Evolutionary conservation across 129 eudicot genomes (phyloP).

Genomic region (Arctium minus): DNA sequence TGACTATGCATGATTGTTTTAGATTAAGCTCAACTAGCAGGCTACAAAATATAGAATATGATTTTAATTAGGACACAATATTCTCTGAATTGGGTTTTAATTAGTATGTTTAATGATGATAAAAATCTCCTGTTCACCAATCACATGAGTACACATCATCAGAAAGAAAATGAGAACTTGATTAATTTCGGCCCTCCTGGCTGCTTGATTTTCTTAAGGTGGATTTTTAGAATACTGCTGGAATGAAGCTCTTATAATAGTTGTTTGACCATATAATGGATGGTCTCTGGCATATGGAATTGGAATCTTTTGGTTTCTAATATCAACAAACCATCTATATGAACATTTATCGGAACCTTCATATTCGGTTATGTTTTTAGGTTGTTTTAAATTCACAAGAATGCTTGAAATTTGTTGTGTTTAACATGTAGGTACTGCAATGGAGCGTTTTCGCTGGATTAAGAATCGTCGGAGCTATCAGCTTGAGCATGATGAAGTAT

Average conservation of each 20-base stretch:
- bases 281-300: no score
- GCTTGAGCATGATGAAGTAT: background rate
- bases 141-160: no score
- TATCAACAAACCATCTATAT: background rate
- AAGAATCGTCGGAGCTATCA: constrained; percentile 14
- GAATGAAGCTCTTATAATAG: no score
- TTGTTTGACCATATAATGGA: no score
- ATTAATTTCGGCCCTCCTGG: no score
- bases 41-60: background rate
- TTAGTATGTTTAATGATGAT: background rate
- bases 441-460: constrained; percentile 64
- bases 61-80: background rate
- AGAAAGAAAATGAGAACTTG: no score
- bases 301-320: no score
- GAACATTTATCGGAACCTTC: background rate
- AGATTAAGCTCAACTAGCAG: background rate
- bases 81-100: background rate
- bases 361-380: background rate
- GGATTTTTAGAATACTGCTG: no score
- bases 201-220: no score
- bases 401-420: background rate
- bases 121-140: no score
- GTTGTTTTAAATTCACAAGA: background rate
- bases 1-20: background rate
- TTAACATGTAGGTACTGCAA: constrained; percentile 52